Evolutionary conservation across 345 rosid species (phyloP), one percentile per base, ranked within the genome.

Genomic region (Eutrema japonicum): DNA sequence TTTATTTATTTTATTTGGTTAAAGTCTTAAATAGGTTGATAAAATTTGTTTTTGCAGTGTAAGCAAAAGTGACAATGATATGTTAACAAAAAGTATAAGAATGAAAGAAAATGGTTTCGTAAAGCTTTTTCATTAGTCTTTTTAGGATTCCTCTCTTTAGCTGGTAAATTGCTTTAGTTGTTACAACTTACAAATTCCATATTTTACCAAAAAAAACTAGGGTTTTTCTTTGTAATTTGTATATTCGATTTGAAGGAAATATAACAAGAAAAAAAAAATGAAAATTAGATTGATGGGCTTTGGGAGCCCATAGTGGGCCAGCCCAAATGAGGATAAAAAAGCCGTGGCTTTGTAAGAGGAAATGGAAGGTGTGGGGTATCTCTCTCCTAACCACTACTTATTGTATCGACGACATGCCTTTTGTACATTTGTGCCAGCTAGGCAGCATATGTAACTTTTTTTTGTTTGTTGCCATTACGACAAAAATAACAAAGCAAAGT

Each of bases 321-420:
- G 49, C 10, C 64, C 57, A 52, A 33, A 42, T 56, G 26, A 12
- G 1, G 9, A 27, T 4, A 48, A 22, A 9, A 66, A 37, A 57
- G 14, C 60, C 53, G 67, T 16, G 41, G 66, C 6, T 38, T 38
- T 65, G 8, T 4, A 55, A 40, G 53, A 66, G 59, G 60, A 48
- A 55, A 48, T 47, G 71, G 67, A 64, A 56, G 76, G 80, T 70
- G 76, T 56, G 51, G 76, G 72, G 68, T 77, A n/a, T 58, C 67
- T 54, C 71, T 76, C 76, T 8, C 27, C 5, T 55, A 76, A 75
- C 79, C 56, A 68, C 79, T 75, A 75, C 79, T 68, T 57, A 68
- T 75, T 52, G 74, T 32, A 52, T 57, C 27, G 35, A 41, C 18
- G 79, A 75, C 74, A 53, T 65, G 76, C 38, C 46, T 22, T 43